Base-by-base conservation (phyloP, 441 rosid genomes). In the Gossypium schwendimanii region DNA sequence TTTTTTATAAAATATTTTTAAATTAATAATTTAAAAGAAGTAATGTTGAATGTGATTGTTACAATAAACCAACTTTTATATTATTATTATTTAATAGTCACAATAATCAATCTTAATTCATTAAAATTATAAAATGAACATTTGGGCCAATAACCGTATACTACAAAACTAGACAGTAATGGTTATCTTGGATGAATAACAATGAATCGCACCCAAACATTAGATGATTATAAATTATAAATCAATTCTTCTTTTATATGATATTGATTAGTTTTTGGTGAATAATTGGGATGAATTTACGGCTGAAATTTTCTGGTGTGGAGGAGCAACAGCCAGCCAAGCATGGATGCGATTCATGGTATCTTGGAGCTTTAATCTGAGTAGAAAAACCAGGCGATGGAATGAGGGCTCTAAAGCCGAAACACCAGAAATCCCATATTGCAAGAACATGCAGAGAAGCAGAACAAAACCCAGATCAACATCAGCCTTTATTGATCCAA, bases 381-480 rank as follows among this genome's bases (percentile, higher is more conserved):
- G 3, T 14, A 59, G 11, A 11, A 76, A 75, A 63, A 54, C 49
- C 26, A 28, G 2, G 11, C 64, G 70, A 41, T 69, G 18, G n/a
- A 21, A 5, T 3, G 67, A 52, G 11, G 81, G 82, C 15, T 54
- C 28, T 4, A 69, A 71, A 67, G 72, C 72, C 53, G 49, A 60
- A 2, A 60, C 53, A 24, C 63, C 44, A 3, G 4, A 31, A 45
- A 76, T 49, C 11, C 47, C 83, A 45, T 33, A 28, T 8, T 15
- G 4, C 67, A 75, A 44, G 5, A 49, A 11, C 61, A 2, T 4
- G 50, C 69, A 82, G 58, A 86, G 76, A 26, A 81, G 11, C 1
- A 78, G 12, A 60, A 78, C 68, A 8, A 76, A 77, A 54, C 83
- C 86, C 52, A 88, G 75, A 31, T 77, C 60, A 11, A 81, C 18